Base-by-base conservation (phyloP, 148 eudicot species). In the Hydrangea macrophylla region DNA sequence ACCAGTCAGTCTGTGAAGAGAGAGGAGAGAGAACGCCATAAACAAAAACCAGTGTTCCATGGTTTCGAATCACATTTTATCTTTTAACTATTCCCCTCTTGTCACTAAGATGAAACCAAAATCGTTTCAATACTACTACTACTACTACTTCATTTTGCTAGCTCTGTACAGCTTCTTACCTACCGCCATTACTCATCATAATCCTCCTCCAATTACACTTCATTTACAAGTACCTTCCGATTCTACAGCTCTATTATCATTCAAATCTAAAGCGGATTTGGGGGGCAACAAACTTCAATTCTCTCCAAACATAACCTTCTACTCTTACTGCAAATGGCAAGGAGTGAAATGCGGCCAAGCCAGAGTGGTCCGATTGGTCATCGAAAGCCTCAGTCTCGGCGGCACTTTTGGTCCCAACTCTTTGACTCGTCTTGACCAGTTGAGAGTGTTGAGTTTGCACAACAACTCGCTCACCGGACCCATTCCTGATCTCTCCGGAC, bases 381-480 rank as follows among this genome's bases (percentile, higher is more conserved):
- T 86, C 24, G 78, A 82, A 57, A 31, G 40, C 25, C 15, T 26
- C 0, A 36, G 24, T 22, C 80, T 81, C 32, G 55, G 31, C 25
- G 91, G 86, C 48, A 24, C 62, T 17, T 81, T 86, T 48, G 5
- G 71, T 7, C 64, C 79, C 23, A 60, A 82, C 60, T 57, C 91
- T 6, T 48, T 86, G 15, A 64, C 86, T 51, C 81, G 69, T 2
- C 67, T 86, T 23, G 78, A 77, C 75, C 88, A 86, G 64, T 82
- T 86, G 62, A 45, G 91, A 35, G 84, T 84, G 10, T 71, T 86
- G 7, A 82, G 86, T 48, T 70, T 86, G 2, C 75, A 66, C 0
- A 84, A 81, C 75, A 80, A 84, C 83, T 84, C 88, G 2, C 79
- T 86, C 57, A 44, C 65, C 48, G 91, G 91, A 2, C 79, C 81